A percentile compares a stretch with the other conserved stretches of the same genome.
Conservation (phyloP, 2,329 filamentous ascomycete genomes). For the Herpotrichia juniperi region DNA sequence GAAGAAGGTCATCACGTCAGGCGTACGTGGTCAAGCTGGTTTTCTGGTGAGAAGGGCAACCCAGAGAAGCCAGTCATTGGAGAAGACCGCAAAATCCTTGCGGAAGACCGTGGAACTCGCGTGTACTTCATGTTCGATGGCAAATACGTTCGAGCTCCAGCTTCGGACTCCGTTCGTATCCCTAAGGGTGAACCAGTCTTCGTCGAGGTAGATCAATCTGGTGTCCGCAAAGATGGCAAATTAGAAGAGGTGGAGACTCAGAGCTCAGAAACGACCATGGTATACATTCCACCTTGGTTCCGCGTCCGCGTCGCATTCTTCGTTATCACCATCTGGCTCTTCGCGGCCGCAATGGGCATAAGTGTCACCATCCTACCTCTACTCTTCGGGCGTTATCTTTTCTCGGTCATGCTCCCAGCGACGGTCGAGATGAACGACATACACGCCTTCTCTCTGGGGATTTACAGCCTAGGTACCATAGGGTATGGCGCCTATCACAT, state of each 20-base stretch:
- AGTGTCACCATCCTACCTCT: slow-evolving; percentile 84
- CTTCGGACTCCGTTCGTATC: slow-evolving; percentile 92
- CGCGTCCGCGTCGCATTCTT: slow-evolving; percentile 80
- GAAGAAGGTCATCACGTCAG: slow-evolving; percentile 76
- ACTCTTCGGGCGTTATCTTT: slow-evolving; percentile 79
- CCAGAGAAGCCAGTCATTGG: slow-evolving; percentile 42
- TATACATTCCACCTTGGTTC: slow-evolving; percentile 84
- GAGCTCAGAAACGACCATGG: slow-evolving; percentile 56
- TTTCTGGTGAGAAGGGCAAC: slow-evolving; percentile 54
- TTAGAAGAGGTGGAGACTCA: slow-evolving; percentile 45
- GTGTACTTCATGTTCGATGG: slow-evolving; percentile 72
- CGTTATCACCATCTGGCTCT: slow-evolving; percentile 89
- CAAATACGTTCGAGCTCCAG: slow-evolving; percentile 87
- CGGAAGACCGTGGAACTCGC: slow-evolving; percentile 46
- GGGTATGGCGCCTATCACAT: slow-evolving; percentile 60
- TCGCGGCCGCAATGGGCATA: slow-evolving; percentile 87
- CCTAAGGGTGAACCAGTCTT: slow-evolving; percentile 85
- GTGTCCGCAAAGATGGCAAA: slow-evolving; percentile 67
- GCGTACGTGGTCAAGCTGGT: slow-evolving; percentile 64
- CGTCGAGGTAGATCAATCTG: slow-evolving; percentile 72
- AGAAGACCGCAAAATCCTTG: slow-evolving; percentile 32
- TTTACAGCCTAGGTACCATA: slow-evolving; percentile 76
- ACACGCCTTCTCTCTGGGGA: slow-evolving; percentile 90
- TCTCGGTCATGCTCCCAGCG: slow-evolving; percentile 73
- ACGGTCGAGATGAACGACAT: slow-evolving; percentile 81